A percentile compares a stretch with the other conserved stretches of the same genome.
Evolutionary conservation across 2,329 filamentous ascomycete genomes (phyloP).

Genomic region (Cercospora sojina): DNA sequence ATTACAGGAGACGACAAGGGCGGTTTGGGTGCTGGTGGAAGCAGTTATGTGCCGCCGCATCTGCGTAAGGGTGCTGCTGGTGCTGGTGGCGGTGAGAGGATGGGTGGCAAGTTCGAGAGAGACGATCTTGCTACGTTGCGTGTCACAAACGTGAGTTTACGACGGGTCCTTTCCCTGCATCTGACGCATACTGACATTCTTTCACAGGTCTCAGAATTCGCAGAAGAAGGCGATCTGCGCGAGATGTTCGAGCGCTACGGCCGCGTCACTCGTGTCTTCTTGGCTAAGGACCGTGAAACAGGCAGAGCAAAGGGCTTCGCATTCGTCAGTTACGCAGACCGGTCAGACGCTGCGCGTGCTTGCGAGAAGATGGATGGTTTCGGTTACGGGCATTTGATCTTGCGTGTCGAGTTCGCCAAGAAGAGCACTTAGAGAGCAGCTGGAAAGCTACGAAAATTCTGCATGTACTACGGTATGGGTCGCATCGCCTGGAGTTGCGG

Average conservation of each 20-base stretch:
- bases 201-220: slow-evolving; percentile 84
- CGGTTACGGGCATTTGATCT: slow-evolving; percentile 82
- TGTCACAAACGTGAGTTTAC: slow-evolving; percentile 82
- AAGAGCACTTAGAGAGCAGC: slow-evolving; percentile 41
- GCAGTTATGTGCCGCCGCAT: slow-evolving; percentile 92
- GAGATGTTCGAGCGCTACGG: slow-evolving; percentile 98
- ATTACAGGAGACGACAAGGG: slow-evolving; percentile 50
- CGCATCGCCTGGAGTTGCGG: background rate
- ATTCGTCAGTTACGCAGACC: slow-evolving; percentile 94
- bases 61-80: slow-evolving; percentile 69
- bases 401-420: slow-evolving; percentile 85
- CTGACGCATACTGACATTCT: slow-evolving; percentile 31
- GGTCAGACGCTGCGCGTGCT: slow-evolving; percentile 83
- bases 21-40: slow-evolving; percentile 57
- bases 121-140: slow-evolving; percentile 95
- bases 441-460: background rate
- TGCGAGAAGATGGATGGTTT: slow-evolving; percentile 97
- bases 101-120: slow-evolving; percentile 91
- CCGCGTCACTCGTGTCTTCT: slow-evolving; percentile 92
- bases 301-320: slow-evolving; percentile 97
- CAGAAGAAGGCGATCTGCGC: slow-evolving; percentile 90
- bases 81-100: slow-evolving; percentile 72
- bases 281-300: slow-evolving; percentile 97
- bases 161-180: background rate
- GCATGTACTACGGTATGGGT: slow-evolving; percentile 4